Evolutionary conservation across 1,139 yeast genomes (phyloP).

Genomic region (Kazachstania sp.): DNA sequence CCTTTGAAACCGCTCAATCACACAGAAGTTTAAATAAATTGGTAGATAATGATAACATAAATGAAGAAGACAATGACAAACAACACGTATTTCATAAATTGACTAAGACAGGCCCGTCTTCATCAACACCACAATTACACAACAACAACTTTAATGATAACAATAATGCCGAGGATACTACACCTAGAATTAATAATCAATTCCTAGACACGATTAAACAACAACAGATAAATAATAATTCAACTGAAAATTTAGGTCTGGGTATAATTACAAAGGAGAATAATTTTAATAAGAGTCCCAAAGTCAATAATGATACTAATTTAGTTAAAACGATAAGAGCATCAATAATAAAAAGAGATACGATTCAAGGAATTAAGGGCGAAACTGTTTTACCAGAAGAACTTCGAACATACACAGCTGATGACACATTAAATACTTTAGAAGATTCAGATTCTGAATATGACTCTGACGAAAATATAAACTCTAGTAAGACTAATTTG

Average conservation of each 20-base stretch:
- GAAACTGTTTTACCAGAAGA: background rate
- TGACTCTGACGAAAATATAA: background rate
- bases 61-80: background rate
- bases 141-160: background rate
- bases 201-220: slow-evolving; percentile 1
- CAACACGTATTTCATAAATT: slow-evolving; percentile 1
- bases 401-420: background rate
- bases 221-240: background rate
- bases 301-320: background rate
- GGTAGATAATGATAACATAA: background rate
- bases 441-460: background rate
- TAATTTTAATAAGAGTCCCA: background rate
- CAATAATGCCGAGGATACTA: background rate
- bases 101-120: background rate
- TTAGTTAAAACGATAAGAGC: slow-evolving; percentile 17
- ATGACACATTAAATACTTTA: slow-evolving; percentile 4
- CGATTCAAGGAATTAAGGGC: background rate
- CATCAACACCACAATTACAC: background rate
- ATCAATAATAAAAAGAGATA: slow-evolving; percentile 11
- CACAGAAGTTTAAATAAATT: background rate
- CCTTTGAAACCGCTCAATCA: slow-evolving; percentile 8
- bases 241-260: slow-evolving; percentile 1
- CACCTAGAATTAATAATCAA: slow-evolving; percentile 2
- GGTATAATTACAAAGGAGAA: background rate
- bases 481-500: background rate